Evolutionary conservation across 2,329 filamentous ascomycete species (phyloP), one percentile per base, ranked within the genome.

Genomic region (Laburnicola sp.): DNA sequence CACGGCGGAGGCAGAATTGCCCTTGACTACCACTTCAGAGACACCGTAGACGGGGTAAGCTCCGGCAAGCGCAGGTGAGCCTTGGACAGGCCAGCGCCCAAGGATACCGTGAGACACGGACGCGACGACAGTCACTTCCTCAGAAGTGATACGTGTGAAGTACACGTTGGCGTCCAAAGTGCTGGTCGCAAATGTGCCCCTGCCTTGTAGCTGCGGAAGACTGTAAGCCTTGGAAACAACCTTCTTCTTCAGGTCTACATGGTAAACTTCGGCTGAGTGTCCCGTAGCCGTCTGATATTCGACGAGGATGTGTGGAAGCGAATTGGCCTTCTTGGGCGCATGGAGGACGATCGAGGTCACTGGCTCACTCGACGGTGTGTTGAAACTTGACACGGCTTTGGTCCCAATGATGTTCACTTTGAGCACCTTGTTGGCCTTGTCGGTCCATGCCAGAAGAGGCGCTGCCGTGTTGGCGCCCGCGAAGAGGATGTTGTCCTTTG

Each of bases 221-320:
- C 87, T 84, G 69, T 96, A 96, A 0, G 87, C 87, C 70, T 89
- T 91, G n/a, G 80, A 81, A 26, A 93, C 81, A 16, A 80, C 82
- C 47, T 80, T 82, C 52, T 80, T 86, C 74, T 86, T 86, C 45
- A 89, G 73, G 60, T 96, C 83, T 52, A 95, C 82, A 63, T 96
- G 90, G 67, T 87, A 97, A 27, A 97, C 87, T 55, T 95, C 88
- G 2, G 88, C 93, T 78, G 88, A 90, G 67, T 92, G 89, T 16
- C 85, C 85, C 2, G 77, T 77, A 31, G 78, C 78, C 0, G 89
- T 89, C 62, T 86, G 81, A 62, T 85, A 91, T 61, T 96, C 89
- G 4, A 96, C 88, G 28, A 97, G 77, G 75, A 97, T 95, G 75
- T 96, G 91, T 32, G 90, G 80, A 39, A 85, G 79, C 3, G 89